Conservation (phyloP, 2,329 filamentous ascomycete genomes). For the Aaosphaeria pasadenensis region DNA sequence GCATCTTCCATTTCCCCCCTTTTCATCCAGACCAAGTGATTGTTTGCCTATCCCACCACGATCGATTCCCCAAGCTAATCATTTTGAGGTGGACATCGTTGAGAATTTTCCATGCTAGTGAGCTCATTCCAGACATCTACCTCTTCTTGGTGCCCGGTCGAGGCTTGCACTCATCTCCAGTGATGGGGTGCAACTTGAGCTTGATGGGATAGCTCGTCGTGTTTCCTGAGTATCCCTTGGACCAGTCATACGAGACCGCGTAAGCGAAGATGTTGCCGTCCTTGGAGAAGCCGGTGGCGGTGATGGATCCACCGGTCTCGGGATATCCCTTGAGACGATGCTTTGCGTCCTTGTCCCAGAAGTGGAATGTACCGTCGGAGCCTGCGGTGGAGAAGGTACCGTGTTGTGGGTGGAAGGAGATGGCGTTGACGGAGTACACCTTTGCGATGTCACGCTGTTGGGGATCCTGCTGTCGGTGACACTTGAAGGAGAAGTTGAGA, state of each 20-base stretch:
- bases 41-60: no score
- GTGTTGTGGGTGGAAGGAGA: slow-evolving; percentile 94
- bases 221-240: slow-evolving; percentile 89
- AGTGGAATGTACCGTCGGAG: slow-evolving; percentile 93
- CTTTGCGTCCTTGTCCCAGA: slow-evolving; percentile 72
- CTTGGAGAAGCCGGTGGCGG: slow-evolving; percentile 85
- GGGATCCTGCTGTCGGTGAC: slow-evolving; percentile 79
- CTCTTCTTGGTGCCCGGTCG: slow-evolving; percentile 47
- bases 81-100: no score
- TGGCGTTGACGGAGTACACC: slow-evolving; percentile 93
- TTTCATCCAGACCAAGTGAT: no score
- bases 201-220: slow-evolving; percentile 56
- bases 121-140: slow-evolving; percentile 18
- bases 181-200: slow-evolving; percentile 50
- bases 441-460: slow-evolving; percentile 67
- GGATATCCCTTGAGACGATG: slow-evolving; percentile 63
- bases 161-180: slow-evolving; percentile 50
- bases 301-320: slow-evolving; percentile 71
- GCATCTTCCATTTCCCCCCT: no score
- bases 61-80: no score
- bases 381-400: slow-evolving; percentile 98
- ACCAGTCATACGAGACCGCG: slow-evolving; percentile 96
- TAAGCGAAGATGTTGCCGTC: slow-evolving; percentile 63
- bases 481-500: slow-evolving; percentile 98
- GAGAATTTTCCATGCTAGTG: no score